Evolutionary conservation across 2,329 filamentous ascomycete species (phyloP), one percentile per base, ranked within the genome.

Genomic region (Samsoniella hepiali): DNA sequence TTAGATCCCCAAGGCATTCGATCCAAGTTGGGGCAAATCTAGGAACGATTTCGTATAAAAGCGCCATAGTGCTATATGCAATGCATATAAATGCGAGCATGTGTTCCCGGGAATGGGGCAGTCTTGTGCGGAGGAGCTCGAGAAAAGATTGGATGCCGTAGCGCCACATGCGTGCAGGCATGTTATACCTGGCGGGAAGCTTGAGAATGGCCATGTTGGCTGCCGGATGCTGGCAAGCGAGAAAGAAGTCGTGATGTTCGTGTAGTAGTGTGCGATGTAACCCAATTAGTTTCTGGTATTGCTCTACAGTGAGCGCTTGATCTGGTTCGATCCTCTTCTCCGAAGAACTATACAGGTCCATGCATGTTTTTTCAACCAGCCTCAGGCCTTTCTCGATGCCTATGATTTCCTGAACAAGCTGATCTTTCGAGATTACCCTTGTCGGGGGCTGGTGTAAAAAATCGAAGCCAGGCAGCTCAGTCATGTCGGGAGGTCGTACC

Each of bases 121-220:
- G 78, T 2, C 88, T 84, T 67, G 91, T 87, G 0, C 91, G 81
- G 0, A 96, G 74, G 0, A 96, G 73, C 67, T 96, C 91, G 0
- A 96, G 80, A 63, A 95, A 95, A 0, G 87, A 88, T 71, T 96
- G 92, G 3, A 98, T 97, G 0, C 91, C 94, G 69, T 96, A 91
- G 0, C 91, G 83, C 95, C 94, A 98, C 91, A 98, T 95, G 0
- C 94, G 81, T 0, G 91, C 92, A 0, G 93, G 93, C 91, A 98
- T 97, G 0, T 88, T 87, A 68, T 97, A 97, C 65, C 95, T 95
- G 0, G 84, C 83, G 0, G 93, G 89, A 0, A 97, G 75, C 0
- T 85, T 79, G 3, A 84, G 82, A 0, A 98, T 73, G 0, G 88
- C 85, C 0, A 82, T 81, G 31, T 83, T 90, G 0, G 92, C 91